Evolutionary conservation across 1,284 basidiomycete genomes (phyloP).

Genomic region (Naganishia albida): DNA sequence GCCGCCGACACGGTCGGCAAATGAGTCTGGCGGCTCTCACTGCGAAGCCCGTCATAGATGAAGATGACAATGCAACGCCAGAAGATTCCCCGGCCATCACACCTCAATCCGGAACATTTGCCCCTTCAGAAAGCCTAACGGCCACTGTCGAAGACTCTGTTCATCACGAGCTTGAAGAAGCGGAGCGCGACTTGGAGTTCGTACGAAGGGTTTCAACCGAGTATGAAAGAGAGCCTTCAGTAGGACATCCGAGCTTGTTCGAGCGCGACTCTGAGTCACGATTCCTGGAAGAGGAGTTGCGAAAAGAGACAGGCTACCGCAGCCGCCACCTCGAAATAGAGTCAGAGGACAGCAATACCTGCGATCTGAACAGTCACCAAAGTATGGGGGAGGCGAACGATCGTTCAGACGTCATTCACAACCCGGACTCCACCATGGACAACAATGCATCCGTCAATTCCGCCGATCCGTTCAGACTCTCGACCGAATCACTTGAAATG

Average conservation of each 20-base stretch:
- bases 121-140: slow-evolving; percentile 10
- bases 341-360: slow-evolving; percentile 35
- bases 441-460: too few relatives aligned
- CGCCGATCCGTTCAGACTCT: not conserved
- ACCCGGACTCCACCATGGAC: too few relatives aligned
- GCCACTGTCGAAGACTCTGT: slow-evolving; percentile 8
- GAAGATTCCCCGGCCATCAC: not conserved
- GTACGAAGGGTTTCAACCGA: slow-evolving; percentile 21
- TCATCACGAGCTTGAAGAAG: slow-evolving; percentile 24
- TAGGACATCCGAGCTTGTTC: slow-evolving; percentile 2
- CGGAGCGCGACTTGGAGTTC: slow-evolving; percentile 27
- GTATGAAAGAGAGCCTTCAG: not conserved
- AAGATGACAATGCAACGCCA: not conserved
- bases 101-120: slow-evolving; percentile 10
- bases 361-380: slow-evolving; percentile 31
- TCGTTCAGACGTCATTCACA: too few relatives aligned
- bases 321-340: slow-evolving; percentile 31
- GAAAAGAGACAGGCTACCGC: slow-evolving; percentile 18
- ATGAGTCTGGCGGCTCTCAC: slow-evolving; percentile 45
- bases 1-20: slow-evolving; percentile 44
- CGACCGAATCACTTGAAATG: not conserved
- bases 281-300: slow-evolving; percentile 27
- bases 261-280: slow-evolving; percentile 39
- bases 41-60: not conserved
- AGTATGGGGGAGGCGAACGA: too few relatives aligned